Evolutionary conservation across 768 basidiomycete species (phyloP), one percentile per base, ranked within the genome.

Genomic region (Hebeloma cylindrosporum): DNA sequence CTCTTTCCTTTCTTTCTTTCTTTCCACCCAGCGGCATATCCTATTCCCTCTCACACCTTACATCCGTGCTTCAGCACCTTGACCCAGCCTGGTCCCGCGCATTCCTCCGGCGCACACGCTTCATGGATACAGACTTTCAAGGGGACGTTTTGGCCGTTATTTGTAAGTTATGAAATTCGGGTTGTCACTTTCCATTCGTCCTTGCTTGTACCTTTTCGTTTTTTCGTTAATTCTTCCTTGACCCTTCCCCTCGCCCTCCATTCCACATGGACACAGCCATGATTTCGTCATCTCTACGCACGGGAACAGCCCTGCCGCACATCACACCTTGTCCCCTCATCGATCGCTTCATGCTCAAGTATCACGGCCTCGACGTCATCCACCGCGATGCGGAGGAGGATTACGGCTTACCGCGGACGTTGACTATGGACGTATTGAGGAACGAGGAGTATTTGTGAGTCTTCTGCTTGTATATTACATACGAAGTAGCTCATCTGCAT

Each of bases 111-210:
- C 69, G 90, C 23, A 88, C 88, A 0, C 72, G 88, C 8, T 77
- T 94, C 47, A 68, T 83, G 26, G 89, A 93, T 58, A 73, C 83
- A 0, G 80, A 83, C 51, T 93, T 93, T 53, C 82, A 93, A 51
- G 92, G 91, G 1, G 90, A 93, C 43, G 73, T 91, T 5, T 71
- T 93, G 3, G 86, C 90, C 7, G 86, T 93, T 5, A 81, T 93
- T 46, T 84, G 86, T 85, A 48, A 38, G 78, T 37, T 49, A 8
- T n/a, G n/a, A n/a, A n/a, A n/a, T n/a, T n/a, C n/a, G n/a, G n/a
- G n/a, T n/a, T n/a, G n/a, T n/a, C n/a, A n/a, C n/a, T n/a, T n/a
- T n/a, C n/a, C n/a, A n/a, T n/a, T n/a, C n/a, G n/a, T n/a, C n/a
- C n/a, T n/a, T n/a, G n/a, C n/a, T n/a, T n/a, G n/a, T n/a, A n/a